Evolutionary conservation across 495 filamentous ascomycete species (phyloP), one percentile per base, ranked within the genome.

Genomic region (Ramalina intermedia): DNA sequence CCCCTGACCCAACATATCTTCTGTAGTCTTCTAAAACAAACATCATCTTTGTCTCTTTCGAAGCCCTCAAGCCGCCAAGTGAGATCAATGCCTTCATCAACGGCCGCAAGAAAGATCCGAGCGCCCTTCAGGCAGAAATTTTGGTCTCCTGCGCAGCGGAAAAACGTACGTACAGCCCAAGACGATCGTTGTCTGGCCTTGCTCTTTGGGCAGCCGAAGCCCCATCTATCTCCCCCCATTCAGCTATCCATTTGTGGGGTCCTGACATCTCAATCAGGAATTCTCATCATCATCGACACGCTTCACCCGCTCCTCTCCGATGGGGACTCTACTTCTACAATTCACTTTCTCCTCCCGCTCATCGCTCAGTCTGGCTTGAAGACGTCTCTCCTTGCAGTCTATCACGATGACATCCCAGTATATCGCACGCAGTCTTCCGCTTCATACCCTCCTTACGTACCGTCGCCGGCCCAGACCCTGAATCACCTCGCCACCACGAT

Each of bases 11-110:
- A 40, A 35, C 52, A 21, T 18, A n/a, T 21, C 2, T 3, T 45
- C 7, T 26, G 47, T 51, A 77, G 74, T 53, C 68, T 16, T 71
- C 70, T 3, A 77, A 77, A 60, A 69, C 65, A 36, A 79, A 81
- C 60, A 68, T 81, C 14, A 73, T 91, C n/a, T 82, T 78, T 57
- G 65, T 94, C 47, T 82, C 86, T n/a, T 86, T 85, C 58, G 73
- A 80, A 50, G 85, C 85, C 0, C 60, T 84, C 6, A 77, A 74
- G 41, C 74, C 77, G 11, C 64, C 63, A 7, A 58, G 70, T 14
- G 76, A 68, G 13, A 67, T 76, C 1, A 81, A 82, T 60, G 58
- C 73, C 20, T 81, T 89, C 53, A 64, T 95, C 48, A 67, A 67
- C 46, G 79, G 78, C 3, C 63, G 79, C 11, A 65, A 76, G 44